Base-by-base conservation (phyloP, 805 yeast species). In the Brettanomyces naardenensis region DNA sequence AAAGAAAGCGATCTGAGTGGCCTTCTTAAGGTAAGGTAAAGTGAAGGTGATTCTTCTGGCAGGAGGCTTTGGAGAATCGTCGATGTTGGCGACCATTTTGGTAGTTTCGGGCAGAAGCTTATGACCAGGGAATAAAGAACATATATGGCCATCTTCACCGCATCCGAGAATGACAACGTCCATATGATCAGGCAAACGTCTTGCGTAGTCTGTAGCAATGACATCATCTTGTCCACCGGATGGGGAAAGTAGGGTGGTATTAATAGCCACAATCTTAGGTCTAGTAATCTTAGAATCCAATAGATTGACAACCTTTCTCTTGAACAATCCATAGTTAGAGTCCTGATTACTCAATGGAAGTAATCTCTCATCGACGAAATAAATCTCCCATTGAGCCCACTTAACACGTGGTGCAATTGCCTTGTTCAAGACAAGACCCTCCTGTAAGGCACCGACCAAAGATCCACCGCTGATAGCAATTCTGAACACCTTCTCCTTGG, bases 121-220 rank as follows among this genome's bases (percentile, higher is more conserved):
- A 58, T 87, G 95, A 28, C 81, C 88, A 10, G 96, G 96, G 73
- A 88, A 88, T 45, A 88, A 66, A 1, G 96, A 88, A 64, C 95
- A 85, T 4, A 95, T 88, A 59, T 88, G 97, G 28, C 96, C 97
- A 53, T 88, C 97, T 26, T 96, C 96, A 6, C 97, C 97, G 58
- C 92, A 83, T 18, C 97, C 97, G 45, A 88, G 68, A 39, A 87
- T 64, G 18, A 88, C 64, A 49, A 87, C 64, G 59, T 88, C 95
- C 21, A 79, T 52, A 6, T 42, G 53, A 18, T 49, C 54, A 7
- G 90, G 86, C 37, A 88, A 59, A 31, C 66, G 62, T 1, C 65
- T 43, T 45, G 73, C 80, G 58, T 88, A 88, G 33, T 72, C 79
- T 14, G 53, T 46, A 4, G 95, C 88, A 48, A 84, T 74, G 31